Evolutionary conservation across 768 basidiomycete genomes (phyloP), one percentile per base, ranked within the genome.

Genomic region (Kwoniella europaea): DNA sequence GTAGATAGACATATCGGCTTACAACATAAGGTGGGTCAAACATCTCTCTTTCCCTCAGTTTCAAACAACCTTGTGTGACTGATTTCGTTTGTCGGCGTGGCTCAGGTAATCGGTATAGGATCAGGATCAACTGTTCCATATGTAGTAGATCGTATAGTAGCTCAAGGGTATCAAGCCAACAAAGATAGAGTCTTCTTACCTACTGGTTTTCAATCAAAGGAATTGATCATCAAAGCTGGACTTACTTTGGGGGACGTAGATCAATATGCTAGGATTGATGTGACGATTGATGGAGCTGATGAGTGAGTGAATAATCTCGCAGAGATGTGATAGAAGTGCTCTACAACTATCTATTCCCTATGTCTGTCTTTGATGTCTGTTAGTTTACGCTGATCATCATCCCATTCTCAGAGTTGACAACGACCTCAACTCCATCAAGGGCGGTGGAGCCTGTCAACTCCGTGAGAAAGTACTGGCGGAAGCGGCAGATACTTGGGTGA

Each of bases 401-500:
- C 15, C 71, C 71, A 67, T 57, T 66, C 52, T 13, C 80, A 96
- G 94, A 85, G 93, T 97, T 24, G 94, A 98, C 82, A 83, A 87
- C 53, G 84, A 88, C 52, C 86, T 99, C 63, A 95, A 98, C 84
- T 92, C 92, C 71, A 95, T 99, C 85, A 98, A 99, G 85, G 96
- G 93, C 7, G 96, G 96, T 67, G 96, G 96, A 2, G 96, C 94
- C 0, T 98, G 96, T 82, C 97, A 98, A 75, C 85, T 98, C 43
- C 89, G 95, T 35, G 97, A 99, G 85, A 99, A 99, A 83, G 94
- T 99, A 7, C 88, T 99, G 15, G 97, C 97, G 1, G 97, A 99
- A 83, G 95, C 94, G 42, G 97, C 97, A 12, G 87, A 88, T 71
- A 93, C 91, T 89, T 96, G 94, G 85, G 87, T 94, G 79, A 86